Percentiles rank a stretch among this genome's conserved stretches.
Evolutionary conservation across 345 rosid species (phyloP).

Genomic region (Lagerstroemia speciosa): DNA sequence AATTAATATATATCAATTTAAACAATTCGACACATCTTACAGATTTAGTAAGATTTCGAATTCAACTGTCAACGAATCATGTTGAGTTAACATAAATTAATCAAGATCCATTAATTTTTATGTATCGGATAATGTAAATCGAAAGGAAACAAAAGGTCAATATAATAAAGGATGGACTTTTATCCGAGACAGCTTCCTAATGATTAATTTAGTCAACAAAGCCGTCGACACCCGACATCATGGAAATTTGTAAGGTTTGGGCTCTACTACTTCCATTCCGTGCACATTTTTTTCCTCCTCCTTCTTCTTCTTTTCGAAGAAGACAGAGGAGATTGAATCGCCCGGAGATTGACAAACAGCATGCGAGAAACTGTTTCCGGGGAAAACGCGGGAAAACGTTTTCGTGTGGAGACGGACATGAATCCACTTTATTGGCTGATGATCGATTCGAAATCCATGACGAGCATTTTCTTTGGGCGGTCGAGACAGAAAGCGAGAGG

Average conservation of each 20-base stretch:
- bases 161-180: too few species aligned
- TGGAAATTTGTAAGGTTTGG: not conserved
- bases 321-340: not conserved
- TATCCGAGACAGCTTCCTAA: not conserved
- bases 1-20: too few species aligned
- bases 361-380: not conserved
- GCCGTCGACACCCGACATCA: not conserved
- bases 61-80: too few species aligned
- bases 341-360: not conserved
- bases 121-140: too few species aligned
- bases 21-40: too few species aligned
- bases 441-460: not conserved
- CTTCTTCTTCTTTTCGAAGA: not conserved
- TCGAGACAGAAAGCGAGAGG: constrained; percentile 13
- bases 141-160: too few species aligned
- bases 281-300: not conserved
- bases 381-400: too few species aligned
- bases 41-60: too few species aligned
- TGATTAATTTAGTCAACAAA: not conserved
- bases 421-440: not conserved
- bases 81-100: too few species aligned
- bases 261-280: not conserved
- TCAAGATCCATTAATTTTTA: too few species aligned
- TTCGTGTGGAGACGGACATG: not conserved
- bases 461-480: constrained; percentile 13